phyloP scores from a whole-genome alignment of 371 early-diverging fungal species.

The Saksenaea vasiformis region DNA sequence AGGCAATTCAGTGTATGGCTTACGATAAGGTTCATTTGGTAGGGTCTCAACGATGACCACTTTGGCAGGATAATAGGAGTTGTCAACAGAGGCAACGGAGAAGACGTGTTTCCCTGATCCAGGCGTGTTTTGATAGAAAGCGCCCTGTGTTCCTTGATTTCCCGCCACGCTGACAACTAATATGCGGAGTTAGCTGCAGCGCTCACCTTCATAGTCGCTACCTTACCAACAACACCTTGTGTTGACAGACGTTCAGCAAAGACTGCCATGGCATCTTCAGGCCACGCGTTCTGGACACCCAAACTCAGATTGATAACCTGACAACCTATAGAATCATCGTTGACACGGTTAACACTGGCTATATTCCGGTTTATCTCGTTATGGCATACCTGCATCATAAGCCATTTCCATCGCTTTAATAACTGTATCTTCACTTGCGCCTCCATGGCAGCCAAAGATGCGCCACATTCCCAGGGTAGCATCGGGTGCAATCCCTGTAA shows the following conservation, averaged over 20 bases:
- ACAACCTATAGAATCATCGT: constrained; percentile 16
- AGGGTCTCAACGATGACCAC: constrained; percentile 16
- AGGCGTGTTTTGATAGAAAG: constrained; percentile 47
- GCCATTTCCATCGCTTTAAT: constrained; percentile 57
- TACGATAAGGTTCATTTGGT: constrained; percentile 25
- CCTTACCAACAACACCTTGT: constrained; percentile 26
- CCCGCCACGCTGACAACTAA: constrained; percentile 59
- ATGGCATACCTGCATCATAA: constrained; percentile 44
- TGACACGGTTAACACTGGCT: not conserved
- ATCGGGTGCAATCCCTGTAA: constrained; percentile 7
- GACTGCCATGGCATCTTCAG: constrained; percentile 39
- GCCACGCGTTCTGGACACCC: constrained; percentile 32
- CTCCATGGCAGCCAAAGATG: constrained; percentile 62
- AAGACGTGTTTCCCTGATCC: constrained; percentile 49
- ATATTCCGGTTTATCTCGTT: constrained; percentile 6
- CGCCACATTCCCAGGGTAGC: constrained; percentile 56
- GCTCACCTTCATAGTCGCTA: not conserved
- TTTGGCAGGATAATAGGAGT: constrained; percentile 20
- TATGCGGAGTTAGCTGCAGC: not conserved
- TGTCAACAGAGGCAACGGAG: constrained; percentile 67
- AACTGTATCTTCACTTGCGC: constrained; percentile 56
- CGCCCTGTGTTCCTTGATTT: constrained; percentile 58
- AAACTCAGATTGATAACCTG: constrained; percentile 30
- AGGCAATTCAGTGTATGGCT: constrained; percentile 19
- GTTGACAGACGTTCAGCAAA: constrained; percentile 31